phyloP scores from a whole-genome alignment of 2,329 filamentous ascomycete genomes.

The Alternaria longipes region DNA sequence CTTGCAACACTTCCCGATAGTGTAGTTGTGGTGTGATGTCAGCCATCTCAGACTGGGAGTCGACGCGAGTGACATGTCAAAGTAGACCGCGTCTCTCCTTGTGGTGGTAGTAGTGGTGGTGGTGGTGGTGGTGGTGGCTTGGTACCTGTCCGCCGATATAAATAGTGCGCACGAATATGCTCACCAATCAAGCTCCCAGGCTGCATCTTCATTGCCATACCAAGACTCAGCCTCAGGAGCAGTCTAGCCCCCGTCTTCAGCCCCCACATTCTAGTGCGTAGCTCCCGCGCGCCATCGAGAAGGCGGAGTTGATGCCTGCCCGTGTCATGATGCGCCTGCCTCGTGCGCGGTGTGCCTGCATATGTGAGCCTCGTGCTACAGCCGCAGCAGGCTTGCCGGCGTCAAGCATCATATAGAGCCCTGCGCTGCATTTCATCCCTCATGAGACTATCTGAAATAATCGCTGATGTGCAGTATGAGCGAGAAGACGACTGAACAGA shows the following conservation, averaged over 20 bases:
- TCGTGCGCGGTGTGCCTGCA: constrained; percentile 1
- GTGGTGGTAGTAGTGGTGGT: neutral
- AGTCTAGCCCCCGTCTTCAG: constrained; percentile 11
- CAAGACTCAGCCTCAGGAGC: constrained; percentile 3
- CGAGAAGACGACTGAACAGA: constrained; percentile 20
- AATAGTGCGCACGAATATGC: neutral
- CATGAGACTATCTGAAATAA: constrained; percentile 4
- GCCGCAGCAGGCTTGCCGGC: constrained; percentile 5
- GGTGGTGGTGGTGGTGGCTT: neutral
- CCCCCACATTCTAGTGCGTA: constrained; percentile 10
- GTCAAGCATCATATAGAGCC: constrained; percentile 10
- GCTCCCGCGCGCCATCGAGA: constrained; percentile 7
- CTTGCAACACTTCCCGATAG: neutral
- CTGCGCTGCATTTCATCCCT: neutral
- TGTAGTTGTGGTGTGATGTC: neutral
- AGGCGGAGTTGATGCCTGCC: constrained; percentile 3
- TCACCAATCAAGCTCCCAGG: constrained; percentile 9
- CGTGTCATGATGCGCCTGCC: constrained; percentile 5
- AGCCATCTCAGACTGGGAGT: neutral
- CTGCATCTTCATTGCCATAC: neutral
- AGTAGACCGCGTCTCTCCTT: neutral
- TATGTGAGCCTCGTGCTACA: constrained; percentile 12
- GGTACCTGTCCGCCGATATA: neutral
- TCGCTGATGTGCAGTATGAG: constrained; percentile 22
- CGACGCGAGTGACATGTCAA: neutral